Conservation (phyloP, 768 basidiomycete species). For the Boletales sp. region DNA sequence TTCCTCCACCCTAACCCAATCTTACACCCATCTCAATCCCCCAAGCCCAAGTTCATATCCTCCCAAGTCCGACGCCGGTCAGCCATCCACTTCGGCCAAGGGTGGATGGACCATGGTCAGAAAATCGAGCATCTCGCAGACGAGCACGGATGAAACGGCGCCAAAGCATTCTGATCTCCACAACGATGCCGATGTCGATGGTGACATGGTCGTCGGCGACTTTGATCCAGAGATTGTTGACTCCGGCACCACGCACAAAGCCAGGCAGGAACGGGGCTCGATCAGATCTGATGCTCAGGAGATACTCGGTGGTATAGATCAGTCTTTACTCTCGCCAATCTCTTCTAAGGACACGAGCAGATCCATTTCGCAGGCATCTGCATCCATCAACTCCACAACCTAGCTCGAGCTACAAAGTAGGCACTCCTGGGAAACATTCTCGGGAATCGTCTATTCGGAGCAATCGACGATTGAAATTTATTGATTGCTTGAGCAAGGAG, state of each 20-base stretch:
- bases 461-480: constrained; percentile 76
- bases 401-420: constrained; percentile 6
- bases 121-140: constrained; percentile 33
- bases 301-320: constrained; percentile 65
- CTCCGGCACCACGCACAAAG: constrained; percentile 33
- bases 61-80: constrained; percentile 43
- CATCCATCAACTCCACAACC: constrained; percentile 24
- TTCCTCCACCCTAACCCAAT: constrained; percentile 68
- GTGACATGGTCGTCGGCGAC: constrained; percentile 75
- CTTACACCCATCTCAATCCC: constrained; percentile 75
- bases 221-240: constrained; percentile 57
- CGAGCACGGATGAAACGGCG: constrained; percentile 21
- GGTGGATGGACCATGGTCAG: constrained; percentile 79
- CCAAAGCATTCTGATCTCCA: constrained; percentile 23
- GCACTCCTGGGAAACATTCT: constrained; percentile 48
- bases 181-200: constrained; percentile 65
- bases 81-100: constrained; percentile 40
- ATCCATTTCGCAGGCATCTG: constrained; percentile 56
- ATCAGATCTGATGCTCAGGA: constrained; percentile 70
- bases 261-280: constrained; percentile 42
- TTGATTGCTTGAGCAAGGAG: constrained; percentile 69
- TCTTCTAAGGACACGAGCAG: constrained; percentile 38
- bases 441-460: constrained; percentile 76
- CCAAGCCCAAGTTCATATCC: constrained; percentile 78
- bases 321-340: constrained; percentile 10